Percentiles rank a stretch among this genome's conserved stretches.
Evolutionary conservation across 352 stramenopile species (phyloP).

Genomic region (Phytopythium boreale): DNA sequence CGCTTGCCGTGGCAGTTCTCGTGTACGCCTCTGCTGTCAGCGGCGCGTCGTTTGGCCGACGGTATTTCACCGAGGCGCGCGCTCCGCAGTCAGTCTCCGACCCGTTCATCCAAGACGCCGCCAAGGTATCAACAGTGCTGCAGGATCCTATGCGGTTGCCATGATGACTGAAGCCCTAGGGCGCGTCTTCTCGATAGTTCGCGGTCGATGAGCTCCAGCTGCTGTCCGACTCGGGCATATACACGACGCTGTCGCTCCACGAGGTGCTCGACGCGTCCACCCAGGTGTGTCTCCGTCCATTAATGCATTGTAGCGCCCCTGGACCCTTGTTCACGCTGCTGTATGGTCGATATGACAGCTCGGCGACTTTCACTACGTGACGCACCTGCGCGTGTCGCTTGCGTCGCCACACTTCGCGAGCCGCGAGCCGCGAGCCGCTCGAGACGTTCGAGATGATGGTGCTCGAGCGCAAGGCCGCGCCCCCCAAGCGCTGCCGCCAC

Average conservation of each 20-base stretch:
- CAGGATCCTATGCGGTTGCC: neutral
- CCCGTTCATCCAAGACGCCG: slow-evolving; percentile 39
- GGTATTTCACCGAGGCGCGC: slow-evolving; percentile 27
- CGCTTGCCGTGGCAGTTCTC: neutral
- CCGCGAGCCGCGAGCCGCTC: slow-evolving; percentile 36
- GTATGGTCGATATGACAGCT: slow-evolving; percentile 15
- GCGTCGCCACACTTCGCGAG: slow-evolving; percentile 73
- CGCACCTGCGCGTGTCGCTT: slow-evolving; percentile 62
- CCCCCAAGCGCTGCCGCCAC: neutral
- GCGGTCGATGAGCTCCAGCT: slow-evolving; percentile 48
- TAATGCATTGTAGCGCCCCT: too few relatives aligned
- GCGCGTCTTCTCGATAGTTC: slow-evolving; percentile 46
- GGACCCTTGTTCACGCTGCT: neutral
- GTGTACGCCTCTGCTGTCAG: too few relatives aligned
- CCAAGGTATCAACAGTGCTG: slow-evolving; percentile 20
- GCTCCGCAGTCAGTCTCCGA: slow-evolving; percentile 25
- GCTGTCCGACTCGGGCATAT: slow-evolving; percentile 73
- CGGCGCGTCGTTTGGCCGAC: slow-evolving; percentile 10
- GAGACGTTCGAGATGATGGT: slow-evolving; percentile 79
- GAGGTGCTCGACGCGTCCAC: slow-evolving; percentile 51
- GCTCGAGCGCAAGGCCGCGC: slow-evolving; percentile 52
- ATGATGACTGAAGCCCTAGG: neutral
- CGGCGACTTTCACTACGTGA: slow-evolving; percentile 80
- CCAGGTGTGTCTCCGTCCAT: slow-evolving; percentile 22
- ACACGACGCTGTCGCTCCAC: slow-evolving; percentile 51